Base-by-base conservation (phyloP, 495 filamentous ascomycete genomes). In the Podospora australis region DNA sequence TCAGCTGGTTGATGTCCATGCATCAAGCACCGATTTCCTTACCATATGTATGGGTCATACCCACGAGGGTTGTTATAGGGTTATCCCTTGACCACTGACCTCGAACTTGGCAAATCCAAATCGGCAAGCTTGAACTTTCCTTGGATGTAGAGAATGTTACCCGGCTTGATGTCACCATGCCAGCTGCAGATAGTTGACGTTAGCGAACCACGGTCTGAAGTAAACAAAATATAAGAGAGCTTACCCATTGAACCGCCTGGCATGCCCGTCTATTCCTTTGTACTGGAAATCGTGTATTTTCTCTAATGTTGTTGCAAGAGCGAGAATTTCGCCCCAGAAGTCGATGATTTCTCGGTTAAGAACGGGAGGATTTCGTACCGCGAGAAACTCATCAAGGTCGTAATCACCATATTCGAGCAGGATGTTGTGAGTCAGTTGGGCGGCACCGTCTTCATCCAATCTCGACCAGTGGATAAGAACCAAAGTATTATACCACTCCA, bases 51-150 rank as follows among this genome's bases (percentile, higher is more conserved):
- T 34, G 16, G 4, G 30, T 34, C 30, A 34, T 14, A 13, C 30
- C 30, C 30, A 34, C 2, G 16, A 34, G 11, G 4, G 11, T 14
- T 4, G 51, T 42, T 11, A 28, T 44, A 5, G 55, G 49, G 29
- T 28, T 53, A 8, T 49, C 41, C 20, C 43, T 20, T 9, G 24
- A 7, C n/a, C 16, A 28, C 42, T 57, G 46, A 28, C 50, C 28
- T 60, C 46, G 44, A 72, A 71, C 32, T 51, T 59, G 7, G 68
- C 67, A 45, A 69, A 66, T 10, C 69, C 69, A 20, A 63, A 26
- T 72, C 69, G 6, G 65, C 63, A 5, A 72, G 63, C 36, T 71
- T 71, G 53, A 68, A 72, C 23, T 62, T 52, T 2, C 56, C 64
- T 17, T 62, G 34, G 2, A 70, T 57, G 20, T 44, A 39, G 2